These are phyloP conservation scores for Clarireedia hainanense DNA, from an alignment of 2,329 filamentous ascomycete genomes.

Conservation along the genomic window DNA sequence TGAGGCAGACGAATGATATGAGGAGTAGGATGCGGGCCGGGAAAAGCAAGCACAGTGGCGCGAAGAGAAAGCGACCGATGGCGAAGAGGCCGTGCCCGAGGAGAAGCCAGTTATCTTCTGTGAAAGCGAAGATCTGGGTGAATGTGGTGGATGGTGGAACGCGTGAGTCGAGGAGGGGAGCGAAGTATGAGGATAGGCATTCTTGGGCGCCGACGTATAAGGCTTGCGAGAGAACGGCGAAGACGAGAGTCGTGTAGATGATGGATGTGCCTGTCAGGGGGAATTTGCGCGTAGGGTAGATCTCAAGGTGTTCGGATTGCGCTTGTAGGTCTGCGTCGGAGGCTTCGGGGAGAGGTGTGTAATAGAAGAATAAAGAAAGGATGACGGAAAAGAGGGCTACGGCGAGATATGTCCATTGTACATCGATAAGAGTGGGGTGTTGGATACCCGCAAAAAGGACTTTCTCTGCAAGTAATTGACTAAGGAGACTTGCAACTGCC, in stretches of 20 bases:
- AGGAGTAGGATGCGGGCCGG: conserved; percentile 63
- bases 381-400: conserved; percentile 67
- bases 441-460: conserved; percentile 52
- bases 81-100: conserved; percentile 68
- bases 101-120: conserved; percentile 56
- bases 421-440: conserved; percentile 55
- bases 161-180: conserved; percentile 38
- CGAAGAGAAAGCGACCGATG: conserved; percentile 62
- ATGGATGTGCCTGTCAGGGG: conserved; percentile 33
- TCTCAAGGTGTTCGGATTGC: conserved; percentile 29
- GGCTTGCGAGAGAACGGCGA: conserved; percentile 71
- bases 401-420: conserved; percentile 82
- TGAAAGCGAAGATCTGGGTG: conserved; percentile 37
- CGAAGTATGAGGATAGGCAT: conserved; percentile 53
- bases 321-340: conserved; percentile 45
- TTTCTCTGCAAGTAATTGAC: conserved; percentile 62
- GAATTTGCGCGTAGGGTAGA: conserved; percentile 17
- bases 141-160: conserved; percentile 27
- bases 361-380: conserved; percentile 62
- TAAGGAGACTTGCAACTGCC: conserved; percentile 65
- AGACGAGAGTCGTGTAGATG: conserved; percentile 43
- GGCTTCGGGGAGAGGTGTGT: conserved; percentile 56
- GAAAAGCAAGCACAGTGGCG: conserved; percentile 50
- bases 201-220: conserved; percentile 71
- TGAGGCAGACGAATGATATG: conserved; percentile 51